Conservation (phyloP, 2,329 filamentous ascomycete species). For the Talaromyces amestolkiae region DNA sequence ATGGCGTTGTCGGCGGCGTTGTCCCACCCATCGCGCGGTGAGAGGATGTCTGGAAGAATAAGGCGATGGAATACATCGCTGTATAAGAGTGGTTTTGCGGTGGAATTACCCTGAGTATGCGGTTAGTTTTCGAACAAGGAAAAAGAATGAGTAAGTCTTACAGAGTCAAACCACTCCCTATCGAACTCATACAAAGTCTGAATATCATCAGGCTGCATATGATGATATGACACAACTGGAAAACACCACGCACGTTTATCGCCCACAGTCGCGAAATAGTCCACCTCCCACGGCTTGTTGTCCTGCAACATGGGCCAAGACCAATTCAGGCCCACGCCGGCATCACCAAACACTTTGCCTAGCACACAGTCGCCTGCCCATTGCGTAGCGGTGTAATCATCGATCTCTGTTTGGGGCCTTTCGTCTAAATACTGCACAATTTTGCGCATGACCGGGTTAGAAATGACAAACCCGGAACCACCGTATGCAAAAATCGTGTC, state of each 20-base stretch:
- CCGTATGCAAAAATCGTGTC: constrained; percentile 53
- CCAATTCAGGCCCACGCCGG: constrained; percentile 45
- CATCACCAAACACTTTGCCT: constrained; percentile 47
- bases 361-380: constrained; percentile 54
- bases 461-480: constrained; percentile 54
- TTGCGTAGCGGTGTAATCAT: constrained; percentile 46
- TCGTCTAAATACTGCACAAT: constrained; percentile 42
- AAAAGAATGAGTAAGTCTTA: constrained; percentile 32
- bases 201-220: constrained; percentile 45
- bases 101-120: neutral
- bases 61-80: constrained; percentile 38
- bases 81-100: constrained; percentile 30
- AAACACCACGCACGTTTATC: constrained; percentile 51
- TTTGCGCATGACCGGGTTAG: constrained; percentile 48
- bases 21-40: constrained; percentile 33
- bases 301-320: constrained; percentile 50
- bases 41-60: constrained; percentile 33
- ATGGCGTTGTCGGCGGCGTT: constrained; percentile 32
- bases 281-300: constrained; percentile 44
- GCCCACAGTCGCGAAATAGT: constrained; percentile 40
- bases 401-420: constrained; percentile 40
- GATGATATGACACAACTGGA: constrained; percentile 50
- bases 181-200: constrained; percentile 48
- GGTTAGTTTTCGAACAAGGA: neutral
- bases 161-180: constrained; percentile 58